Conservation (phyloP, 2,329 filamentous ascomycete genomes). For the Colletotrichum australisinense region DNA sequence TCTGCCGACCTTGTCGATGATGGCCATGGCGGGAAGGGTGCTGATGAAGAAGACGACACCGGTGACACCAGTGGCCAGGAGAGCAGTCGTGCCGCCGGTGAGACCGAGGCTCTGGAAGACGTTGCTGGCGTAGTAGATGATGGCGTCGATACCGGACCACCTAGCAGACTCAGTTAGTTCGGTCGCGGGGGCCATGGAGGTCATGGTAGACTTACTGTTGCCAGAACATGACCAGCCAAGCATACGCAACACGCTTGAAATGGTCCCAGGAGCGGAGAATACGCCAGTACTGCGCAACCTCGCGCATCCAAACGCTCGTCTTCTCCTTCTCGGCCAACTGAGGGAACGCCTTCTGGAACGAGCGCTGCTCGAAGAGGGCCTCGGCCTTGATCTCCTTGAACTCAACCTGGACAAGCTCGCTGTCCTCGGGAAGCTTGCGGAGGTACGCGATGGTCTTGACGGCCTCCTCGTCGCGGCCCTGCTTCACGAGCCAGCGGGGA, state of each 20-base stretch:
- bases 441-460: slow-evolving; percentile 65
- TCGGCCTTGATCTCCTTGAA: slow-evolving; percentile 56
- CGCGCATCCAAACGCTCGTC: slow-evolving; percentile 53
- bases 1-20: slow-evolving; percentile 55
- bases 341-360: slow-evolving; percentile 57
- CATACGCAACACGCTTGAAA: slow-evolving; percentile 57
- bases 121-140: slow-evolving; percentile 62
- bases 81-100: slow-evolving; percentile 65
- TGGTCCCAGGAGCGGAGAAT: slow-evolving; percentile 60
- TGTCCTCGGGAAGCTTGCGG: slow-evolving; percentile 68
- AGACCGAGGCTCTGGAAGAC: slow-evolving; percentile 75
- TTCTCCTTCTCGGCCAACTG: slow-evolving; percentile 51
- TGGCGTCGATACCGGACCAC: slow-evolving; percentile 46
- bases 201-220: slow-evolving; percentile 52
- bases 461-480: slow-evolving; percentile 47
- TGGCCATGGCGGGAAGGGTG: slow-evolving; percentile 45
- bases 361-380: slow-evolving; percentile 53
- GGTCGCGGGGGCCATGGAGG: neutral
- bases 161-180: neutral
- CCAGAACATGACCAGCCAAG: slow-evolving; percentile 59
- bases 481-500: slow-evolving; percentile 51
- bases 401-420: slow-evolving; percentile 68
- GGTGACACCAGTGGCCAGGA: slow-evolving; percentile 72
- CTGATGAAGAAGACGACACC: slow-evolving; percentile 62
- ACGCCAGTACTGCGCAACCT: slow-evolving; percentile 62